Evolutionary conservation across 73 alveolate genomes (phyloP).

Genomic region (Chromera velia): DNA sequence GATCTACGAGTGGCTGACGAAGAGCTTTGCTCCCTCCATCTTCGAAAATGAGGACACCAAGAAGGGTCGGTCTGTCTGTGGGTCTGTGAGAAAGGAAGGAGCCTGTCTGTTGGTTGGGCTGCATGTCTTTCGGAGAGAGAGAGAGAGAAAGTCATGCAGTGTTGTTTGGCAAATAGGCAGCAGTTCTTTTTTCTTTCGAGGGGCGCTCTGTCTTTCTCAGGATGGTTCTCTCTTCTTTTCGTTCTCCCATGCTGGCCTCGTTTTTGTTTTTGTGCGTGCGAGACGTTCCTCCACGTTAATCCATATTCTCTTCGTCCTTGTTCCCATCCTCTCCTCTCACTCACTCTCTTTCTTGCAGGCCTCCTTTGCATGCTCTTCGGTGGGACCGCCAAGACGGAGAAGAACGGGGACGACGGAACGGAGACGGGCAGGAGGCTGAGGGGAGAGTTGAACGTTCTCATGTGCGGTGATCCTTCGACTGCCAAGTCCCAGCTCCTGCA

Average conservation of each 20-base stretch:
- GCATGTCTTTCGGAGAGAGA: too few relatives aligned
- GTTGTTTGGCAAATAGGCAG: too few relatives aligned
- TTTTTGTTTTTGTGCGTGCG: not conserved
- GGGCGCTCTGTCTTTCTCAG: not conserved
- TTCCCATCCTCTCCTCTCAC: conserved; percentile 90
- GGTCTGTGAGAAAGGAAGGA: not conserved
- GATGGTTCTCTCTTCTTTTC: not conserved
- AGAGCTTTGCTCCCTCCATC: conserved; percentile 92
- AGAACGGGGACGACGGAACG: conserved; percentile 81
- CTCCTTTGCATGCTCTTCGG: conserved; percentile 92
- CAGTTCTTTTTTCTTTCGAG: not conserved
- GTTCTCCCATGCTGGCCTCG: not conserved
- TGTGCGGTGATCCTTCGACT: conserved; percentile 98
- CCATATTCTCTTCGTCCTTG: too few relatives aligned
- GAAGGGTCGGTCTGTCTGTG: conserved; percentile 44
- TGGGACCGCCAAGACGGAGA: conserved; percentile 65
- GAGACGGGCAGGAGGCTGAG: not conserved
- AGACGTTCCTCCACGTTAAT: too few relatives aligned
- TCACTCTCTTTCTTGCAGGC: conserved; percentile 87
- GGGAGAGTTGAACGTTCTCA: conserved; percentile 67
- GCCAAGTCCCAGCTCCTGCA: conserved; percentile 94
- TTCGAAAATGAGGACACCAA: conserved; percentile 93
- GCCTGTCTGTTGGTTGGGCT: too few relatives aligned
- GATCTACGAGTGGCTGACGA: conserved; percentile 72
- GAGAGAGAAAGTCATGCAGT: too few relatives aligned